phyloP scores from a whole-genome alignment of 371 early-diverging fungal genomes.

The Circinella umbellata region DNA sequence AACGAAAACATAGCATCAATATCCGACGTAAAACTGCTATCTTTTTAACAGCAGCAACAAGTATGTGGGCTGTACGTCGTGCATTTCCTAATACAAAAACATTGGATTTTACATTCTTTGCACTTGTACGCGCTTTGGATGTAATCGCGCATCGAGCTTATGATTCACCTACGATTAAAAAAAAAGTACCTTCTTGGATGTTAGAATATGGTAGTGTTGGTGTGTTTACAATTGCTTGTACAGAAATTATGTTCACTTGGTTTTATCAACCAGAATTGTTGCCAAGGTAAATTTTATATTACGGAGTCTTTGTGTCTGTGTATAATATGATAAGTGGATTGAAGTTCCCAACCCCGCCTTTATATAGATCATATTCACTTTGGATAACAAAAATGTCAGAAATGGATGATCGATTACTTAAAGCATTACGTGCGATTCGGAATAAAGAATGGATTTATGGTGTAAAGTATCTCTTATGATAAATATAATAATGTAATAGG shows the following conservation, averaged over 20 bases:
- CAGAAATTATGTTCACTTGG: slow-evolving; percentile 73
- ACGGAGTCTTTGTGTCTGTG: background rate
- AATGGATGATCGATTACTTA: slow-evolving; percentile 60
- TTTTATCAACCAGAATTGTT: slow-evolving; percentile 58
- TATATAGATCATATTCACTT: slow-evolving; percentile 55
- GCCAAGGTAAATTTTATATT: slow-evolving; percentile 45
- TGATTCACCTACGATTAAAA: slow-evolving; percentile 34
- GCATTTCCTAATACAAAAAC: slow-evolving; percentile 49
- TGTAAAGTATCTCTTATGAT: slow-evolving; percentile 24
- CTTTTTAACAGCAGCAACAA: slow-evolving; percentile 34
- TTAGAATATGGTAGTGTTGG: slow-evolving; percentile 59
- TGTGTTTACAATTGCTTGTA: slow-evolving; percentile 60
- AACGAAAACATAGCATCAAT: background rate
- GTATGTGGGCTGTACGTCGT: slow-evolving; percentile 36
- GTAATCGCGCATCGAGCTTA: slow-evolving; percentile 53
- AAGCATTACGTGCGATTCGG: slow-evolving; percentile 52
- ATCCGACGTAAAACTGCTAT: slow-evolving; percentile 20
- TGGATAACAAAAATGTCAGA: slow-evolving; percentile 71
- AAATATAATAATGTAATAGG: slow-evolving; percentile 16
- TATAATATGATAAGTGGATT: too few relatives aligned
- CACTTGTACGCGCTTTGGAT: slow-evolving; percentile 63
- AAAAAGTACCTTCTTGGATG: slow-evolving; percentile 51
- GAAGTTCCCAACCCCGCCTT: background rate
- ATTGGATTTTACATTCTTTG: slow-evolving; percentile 65
- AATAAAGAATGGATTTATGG: slow-evolving; percentile 54